These are phyloP conservation scores for Coelastrella sp. DNA, from an alignment of 139 green algal genomes.

Conservation along the genomic window DNA sequence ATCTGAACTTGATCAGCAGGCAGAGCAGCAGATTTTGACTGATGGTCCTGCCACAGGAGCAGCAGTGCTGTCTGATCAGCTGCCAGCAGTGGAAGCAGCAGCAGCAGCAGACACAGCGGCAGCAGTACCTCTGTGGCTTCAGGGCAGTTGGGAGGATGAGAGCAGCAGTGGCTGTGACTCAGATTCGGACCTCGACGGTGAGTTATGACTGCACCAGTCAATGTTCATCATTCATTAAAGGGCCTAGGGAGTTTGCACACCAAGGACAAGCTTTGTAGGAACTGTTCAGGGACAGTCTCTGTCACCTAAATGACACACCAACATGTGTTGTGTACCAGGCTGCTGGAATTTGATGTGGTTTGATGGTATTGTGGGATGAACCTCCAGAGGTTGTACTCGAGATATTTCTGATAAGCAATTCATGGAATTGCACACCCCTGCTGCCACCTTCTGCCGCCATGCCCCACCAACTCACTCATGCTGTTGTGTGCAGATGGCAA, in stretches of 20 bases:
- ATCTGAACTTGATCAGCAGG: background rate
- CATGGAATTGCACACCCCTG: background rate
- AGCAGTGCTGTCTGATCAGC: background rate
- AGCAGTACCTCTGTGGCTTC: background rate
- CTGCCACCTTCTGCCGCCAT: background rate
- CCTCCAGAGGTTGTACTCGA: background rate
- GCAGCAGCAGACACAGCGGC: slow-evolving; percentile 19
- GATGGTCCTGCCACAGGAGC: background rate
- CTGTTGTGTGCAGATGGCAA: too few relatives aligned
- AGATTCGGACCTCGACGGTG: background rate
- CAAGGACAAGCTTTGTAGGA: background rate
- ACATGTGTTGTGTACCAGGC: background rate
- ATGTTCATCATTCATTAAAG: background rate
- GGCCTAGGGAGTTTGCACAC: too few relatives aligned
- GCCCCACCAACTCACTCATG: too few relatives aligned
- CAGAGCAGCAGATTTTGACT: background rate
- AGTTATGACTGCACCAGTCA: background rate
- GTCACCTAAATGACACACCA: background rate
- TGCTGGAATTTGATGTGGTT: background rate
- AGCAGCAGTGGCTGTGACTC: slow-evolving; percentile 44
- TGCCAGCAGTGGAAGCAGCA: slow-evolving; percentile 4
- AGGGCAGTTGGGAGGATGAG: background rate
- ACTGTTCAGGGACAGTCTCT: background rate
- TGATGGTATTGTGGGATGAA: too few relatives aligned
- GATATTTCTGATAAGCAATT: background rate